Conservation (phyloP, 2,329 filamentous ascomycete genomes). For the Zymoseptoria tritici region DNA sequence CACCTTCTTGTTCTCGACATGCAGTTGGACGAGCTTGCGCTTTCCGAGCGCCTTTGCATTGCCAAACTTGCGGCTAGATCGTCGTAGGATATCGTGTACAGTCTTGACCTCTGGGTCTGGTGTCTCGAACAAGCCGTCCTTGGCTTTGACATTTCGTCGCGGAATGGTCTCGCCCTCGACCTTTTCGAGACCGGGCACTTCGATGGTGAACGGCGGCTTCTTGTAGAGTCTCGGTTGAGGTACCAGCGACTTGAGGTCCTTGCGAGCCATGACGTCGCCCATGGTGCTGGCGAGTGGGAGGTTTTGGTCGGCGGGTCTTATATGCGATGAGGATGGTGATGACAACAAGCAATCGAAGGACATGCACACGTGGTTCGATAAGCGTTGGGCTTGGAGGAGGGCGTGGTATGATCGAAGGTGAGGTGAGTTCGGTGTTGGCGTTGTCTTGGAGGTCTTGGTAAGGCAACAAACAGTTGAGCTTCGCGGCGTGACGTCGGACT, state of each 20-base stretch:
- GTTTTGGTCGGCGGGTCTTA: not conserved
- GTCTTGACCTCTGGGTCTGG: constrained; percentile 66
- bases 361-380: constrained; percentile 9
- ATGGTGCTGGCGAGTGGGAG: constrained; percentile 17
- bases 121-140: constrained; percentile 59
- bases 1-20: constrained; percentile 80
- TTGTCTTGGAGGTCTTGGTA: not conserved
- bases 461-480: not conserved
- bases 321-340: constrained; percentile 1
- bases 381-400: not conserved
- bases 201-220: constrained; percentile 67
- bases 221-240: constrained; percentile 46
- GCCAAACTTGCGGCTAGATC: constrained; percentile 53
- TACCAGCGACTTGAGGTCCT: constrained; percentile 41
- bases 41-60: constrained; percentile 52
- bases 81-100: constrained; percentile 69
- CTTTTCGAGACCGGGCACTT: constrained; percentile 59
- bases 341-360: constrained; percentile 12
- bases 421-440: not conserved
- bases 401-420: not conserved
- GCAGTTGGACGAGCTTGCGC: constrained; percentile 66
- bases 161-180: constrained; percentile 78
- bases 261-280: constrained; percentile 29
- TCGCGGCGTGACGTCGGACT: not conserved
- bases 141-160: constrained; percentile 63